Evolutionary conservation across 805 yeast species (phyloP).

Genomic region (Kockiozyma suomiensis): DNA sequence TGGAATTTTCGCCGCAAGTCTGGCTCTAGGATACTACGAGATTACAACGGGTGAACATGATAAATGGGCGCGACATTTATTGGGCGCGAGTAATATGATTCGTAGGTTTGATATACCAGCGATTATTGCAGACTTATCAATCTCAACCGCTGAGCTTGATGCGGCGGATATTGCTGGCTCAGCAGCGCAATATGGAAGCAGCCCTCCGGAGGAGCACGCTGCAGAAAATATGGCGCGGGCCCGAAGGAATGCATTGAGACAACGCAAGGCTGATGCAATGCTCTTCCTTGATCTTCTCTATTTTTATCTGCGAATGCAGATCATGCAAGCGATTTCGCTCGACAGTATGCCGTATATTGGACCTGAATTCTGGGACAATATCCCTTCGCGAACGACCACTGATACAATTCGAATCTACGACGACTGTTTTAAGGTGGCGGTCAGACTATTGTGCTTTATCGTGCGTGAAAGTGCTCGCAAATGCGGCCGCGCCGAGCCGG

Average conservation of each 20-base stretch:
- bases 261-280: conserved; percentile 19
- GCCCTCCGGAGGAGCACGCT: neutral
- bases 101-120: conserved; percentile 10
- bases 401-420: conserved; percentile 12
- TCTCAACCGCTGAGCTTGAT: neutral
- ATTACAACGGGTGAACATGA: conserved; percentile 24
- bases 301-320: conserved; percentile 21
- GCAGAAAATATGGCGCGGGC: conserved; percentile 5
- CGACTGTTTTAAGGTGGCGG: conserved; percentile 1
- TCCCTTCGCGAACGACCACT: conserved; percentile 8
- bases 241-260: neutral
- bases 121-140: conserved; percentile 5
- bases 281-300: conserved; percentile 14
- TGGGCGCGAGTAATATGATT: conserved; percentile 20
- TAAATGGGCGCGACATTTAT: conserved; percentile 26
- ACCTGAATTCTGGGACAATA: conserved; percentile 5
- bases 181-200: neutral
- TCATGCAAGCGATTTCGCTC: conserved; percentile 15
- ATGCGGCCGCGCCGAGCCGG: neutral
- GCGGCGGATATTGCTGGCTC: neutral
- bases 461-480: conserved; percentile 18
- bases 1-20: conserved; percentile 22
- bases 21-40: conserved; percentile 23
- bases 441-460: conserved; percentile 10
- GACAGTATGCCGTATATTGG: conserved; percentile 16